A percentile compares a stretch with the other conserved stretches of the same genome.
Conservation (phyloP, 768 basidiomycete genomes). For the Mycena capillaripes region DNA sequence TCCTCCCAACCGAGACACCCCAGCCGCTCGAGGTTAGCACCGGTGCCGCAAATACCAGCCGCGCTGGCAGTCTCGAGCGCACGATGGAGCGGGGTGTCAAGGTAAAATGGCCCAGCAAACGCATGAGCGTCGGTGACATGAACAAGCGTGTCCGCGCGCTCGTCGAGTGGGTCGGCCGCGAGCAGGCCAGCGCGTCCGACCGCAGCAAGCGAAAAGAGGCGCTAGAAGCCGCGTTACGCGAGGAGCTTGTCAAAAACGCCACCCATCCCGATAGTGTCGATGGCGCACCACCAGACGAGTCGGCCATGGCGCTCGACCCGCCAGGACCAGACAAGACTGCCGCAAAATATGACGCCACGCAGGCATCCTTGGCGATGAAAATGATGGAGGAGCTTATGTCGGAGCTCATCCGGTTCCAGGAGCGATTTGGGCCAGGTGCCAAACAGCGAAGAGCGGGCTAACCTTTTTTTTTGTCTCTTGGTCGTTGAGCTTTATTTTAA, state of each 20-base stretch:
- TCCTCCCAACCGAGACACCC: constrained; percentile 84
- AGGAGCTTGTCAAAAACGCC: constrained; percentile 40
- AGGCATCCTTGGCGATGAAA: constrained; percentile 69
- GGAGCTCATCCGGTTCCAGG: constrained; percentile 90
- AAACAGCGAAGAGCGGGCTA: constrained; percentile 28
- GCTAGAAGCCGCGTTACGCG: constrained; percentile 67
- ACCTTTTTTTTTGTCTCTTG: constrained; percentile 2
- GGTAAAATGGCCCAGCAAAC: constrained; percentile 93
- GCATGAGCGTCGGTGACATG: constrained; percentile 98
- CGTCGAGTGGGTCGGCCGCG: constrained; percentile 94
- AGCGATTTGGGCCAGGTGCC: constrained; percentile 48
- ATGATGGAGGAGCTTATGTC: constrained; percentile 94
- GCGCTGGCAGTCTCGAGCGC: constrained; percentile 70
- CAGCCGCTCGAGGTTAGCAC: constrained; percentile 76
- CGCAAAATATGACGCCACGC: constrained; percentile 41
- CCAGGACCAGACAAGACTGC: constrained; percentile 21
- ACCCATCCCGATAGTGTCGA: constrained; percentile 8
- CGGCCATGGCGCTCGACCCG: constrained; percentile 52
- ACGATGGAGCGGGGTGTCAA: constrained; percentile 84
- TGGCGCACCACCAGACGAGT: constrained; percentile 37
- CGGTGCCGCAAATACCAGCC: constrained; percentile 50
- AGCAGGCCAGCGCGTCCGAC: constrained; percentile 83
- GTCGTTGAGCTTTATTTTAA: neutral
- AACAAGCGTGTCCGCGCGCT: constrained; percentile 92
- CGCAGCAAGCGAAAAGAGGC: constrained; percentile 78